Base-by-base conservation (phyloP, 305 asterid genomes). In the Rubia tinctorum region DNA sequence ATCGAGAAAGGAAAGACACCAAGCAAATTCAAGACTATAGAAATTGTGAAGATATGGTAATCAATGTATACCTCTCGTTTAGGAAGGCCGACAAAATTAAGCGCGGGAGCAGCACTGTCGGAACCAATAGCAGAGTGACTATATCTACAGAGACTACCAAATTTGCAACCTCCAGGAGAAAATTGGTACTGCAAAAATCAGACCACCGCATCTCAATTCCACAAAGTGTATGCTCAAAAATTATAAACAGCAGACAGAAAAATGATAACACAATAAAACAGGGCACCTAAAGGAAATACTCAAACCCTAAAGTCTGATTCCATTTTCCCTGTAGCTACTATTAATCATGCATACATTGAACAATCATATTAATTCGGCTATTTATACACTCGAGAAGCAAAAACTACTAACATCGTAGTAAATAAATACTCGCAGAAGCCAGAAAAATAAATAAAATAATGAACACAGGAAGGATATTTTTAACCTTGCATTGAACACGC, bases 31-130 rank as follows among this genome's bases (percentile, higher is more conserved):
- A 34, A 56, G 34, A 20, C 23, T 9, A 43, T 22, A 68, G 25
- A 71, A 4, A 23, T 61, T 43, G 43, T 20, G 65, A 27, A 77
- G 34, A 22, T 15, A 58, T 17, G 10, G 73, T 55, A 20, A 43
- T 63, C 20, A 45, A 49, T 63, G 58, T 51, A 15, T 75, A 81
- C 85, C 83, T 30, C 56, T 74, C 87, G 78, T 11, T 77, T 79
- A n/a, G 85, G 87, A 69, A 84, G 69, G 62, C 88, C 88, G 64
- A 78, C 53, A 60, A 73, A 76, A 77, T 84, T 84, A 12, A 81
- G 77, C 75, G 64, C 61, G 0, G 80, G 83, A 44, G 4, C 67
- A n/a, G 73, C 69, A 75, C 30, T 25, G 67, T 72, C 75, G 58
- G 82, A 67, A 27, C 68, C 76, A 63, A 45, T 72, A 63, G 75